Evolutionary conservation across 2,329 filamentous ascomycete species (phyloP).

Genomic region (Paradendryphiella salina): DNA sequence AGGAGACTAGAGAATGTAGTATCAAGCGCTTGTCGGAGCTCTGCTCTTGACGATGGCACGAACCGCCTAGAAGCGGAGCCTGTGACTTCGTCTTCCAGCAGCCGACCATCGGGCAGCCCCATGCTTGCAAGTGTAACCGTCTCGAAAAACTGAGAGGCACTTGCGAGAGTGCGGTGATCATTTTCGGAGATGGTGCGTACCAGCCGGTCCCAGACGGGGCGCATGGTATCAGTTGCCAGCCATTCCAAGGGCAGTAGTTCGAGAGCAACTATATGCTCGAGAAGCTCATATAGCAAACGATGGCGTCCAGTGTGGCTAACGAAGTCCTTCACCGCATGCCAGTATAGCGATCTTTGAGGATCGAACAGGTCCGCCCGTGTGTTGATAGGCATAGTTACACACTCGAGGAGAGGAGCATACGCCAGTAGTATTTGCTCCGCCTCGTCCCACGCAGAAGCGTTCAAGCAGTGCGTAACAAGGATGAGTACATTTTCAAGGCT

Average conservation of each 20-base stretch:
- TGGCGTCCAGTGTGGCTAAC: conserved; percentile 35
- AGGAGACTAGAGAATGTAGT: conserved; percentile 44
- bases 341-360: conserved; percentile 29
- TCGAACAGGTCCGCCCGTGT: conserved; percentile 37
- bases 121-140: conserved; percentile 35
- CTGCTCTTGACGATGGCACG: conserved; percentile 30
- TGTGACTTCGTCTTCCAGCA: conserved; percentile 24
- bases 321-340: conserved; percentile 34
- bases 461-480: conserved; percentile 38
- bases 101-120: conserved; percentile 33
- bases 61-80: conserved; percentile 25
- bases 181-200: conserved; percentile 40
- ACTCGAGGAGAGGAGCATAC: conserved; percentile 30
- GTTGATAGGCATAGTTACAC: conserved; percentile 30
- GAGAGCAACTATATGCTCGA: conserved; percentile 41
- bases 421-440: conserved; percentile 41
- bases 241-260: conserved; percentile 45
- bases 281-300: conserved; percentile 41
- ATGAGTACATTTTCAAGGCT: conserved; percentile 25
- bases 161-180: conserved; percentile 29
- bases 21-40: conserved; percentile 40
- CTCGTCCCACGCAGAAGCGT: conserved; percentile 41
- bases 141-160: conserved; percentile 39
- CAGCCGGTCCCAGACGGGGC: conserved; percentile 41
- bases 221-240: conserved; percentile 45